Percentiles rank a stretch among this genome's conserved stretches.
Conservation (phyloP, 2,329 filamentous ascomycete genomes). For the Rhinocladiella mackenziei region DNA sequence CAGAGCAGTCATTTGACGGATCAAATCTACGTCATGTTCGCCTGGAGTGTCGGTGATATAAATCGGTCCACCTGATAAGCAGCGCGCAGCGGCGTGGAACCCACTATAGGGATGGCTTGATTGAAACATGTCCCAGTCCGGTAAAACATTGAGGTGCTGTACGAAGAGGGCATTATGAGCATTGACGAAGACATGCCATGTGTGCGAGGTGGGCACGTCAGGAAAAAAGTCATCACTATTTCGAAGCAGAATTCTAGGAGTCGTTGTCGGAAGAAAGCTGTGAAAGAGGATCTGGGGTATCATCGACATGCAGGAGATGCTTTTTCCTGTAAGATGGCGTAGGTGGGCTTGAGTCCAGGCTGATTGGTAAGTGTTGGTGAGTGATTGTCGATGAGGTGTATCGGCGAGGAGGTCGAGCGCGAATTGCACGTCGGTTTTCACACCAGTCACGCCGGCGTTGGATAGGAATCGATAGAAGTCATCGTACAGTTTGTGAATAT, state of each 20-base stretch:
- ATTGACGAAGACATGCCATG: slow-evolving; percentile 95
- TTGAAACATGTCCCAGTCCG: slow-evolving; percentile 78
- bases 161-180: slow-evolving; percentile 83
- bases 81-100: slow-evolving; percentile 87
- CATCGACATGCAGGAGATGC: slow-evolving; percentile 94
- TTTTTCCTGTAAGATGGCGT: slow-evolving; percentile 70
- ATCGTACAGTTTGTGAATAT: slow-evolving; percentile 73
- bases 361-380: slow-evolving; percentile 75
- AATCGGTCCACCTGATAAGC: slow-evolving; percentile 84
- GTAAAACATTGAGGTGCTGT: slow-evolving; percentile 78
- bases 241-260: slow-evolving; percentile 68
- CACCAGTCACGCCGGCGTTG: slow-evolving; percentile 70
- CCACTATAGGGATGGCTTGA: slow-evolving; percentile 65
- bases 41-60: slow-evolving; percentile 92
- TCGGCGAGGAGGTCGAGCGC: slow-evolving; percentile 72
- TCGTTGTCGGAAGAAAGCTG: slow-evolving; percentile 66
- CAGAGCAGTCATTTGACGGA: slow-evolving; percentile 74
- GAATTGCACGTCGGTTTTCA: slow-evolving; percentile 93
- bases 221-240: slow-evolving; percentile 93
- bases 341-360: slow-evolving; percentile 77
- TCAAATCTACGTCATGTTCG: slow-evolving; percentile 69
- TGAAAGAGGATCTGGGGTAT: slow-evolving; percentile 82
- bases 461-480: slow-evolving; percentile 86
- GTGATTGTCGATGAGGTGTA: slow-evolving; percentile 64
- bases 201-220: slow-evolving; percentile 70